Percentiles rank a stretch among this genome's conserved stretches.
phyloP scores from a whole-genome alignment of 2,329 filamentous ascomycete species.

The Talaromyces sp. region DNA sequence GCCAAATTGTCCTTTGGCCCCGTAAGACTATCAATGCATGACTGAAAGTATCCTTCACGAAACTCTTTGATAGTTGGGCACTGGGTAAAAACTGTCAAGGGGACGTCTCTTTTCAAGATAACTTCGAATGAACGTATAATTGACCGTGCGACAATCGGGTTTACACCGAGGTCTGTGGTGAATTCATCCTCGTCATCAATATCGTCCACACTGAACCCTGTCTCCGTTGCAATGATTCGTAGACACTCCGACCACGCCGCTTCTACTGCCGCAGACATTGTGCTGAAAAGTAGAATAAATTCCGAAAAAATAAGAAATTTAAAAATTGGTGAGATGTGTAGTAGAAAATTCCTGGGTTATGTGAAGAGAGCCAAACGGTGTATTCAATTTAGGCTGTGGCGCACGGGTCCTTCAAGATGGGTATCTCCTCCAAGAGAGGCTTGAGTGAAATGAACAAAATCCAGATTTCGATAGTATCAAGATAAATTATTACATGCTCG shows the following conservation, averaged over 20 bases:
- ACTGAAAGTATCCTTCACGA: background rate
- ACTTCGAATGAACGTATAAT: background rate
- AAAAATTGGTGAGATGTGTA: background rate
- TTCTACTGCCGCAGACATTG: background rate
- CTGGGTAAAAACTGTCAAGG: background rate
- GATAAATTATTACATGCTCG: background rate
- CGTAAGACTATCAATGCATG: background rate
- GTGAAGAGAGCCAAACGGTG: background rate
- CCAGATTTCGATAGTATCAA: background rate
- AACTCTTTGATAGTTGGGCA: background rate
- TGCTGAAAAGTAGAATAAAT: background rate
- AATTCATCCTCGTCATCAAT: constrained; percentile 2
- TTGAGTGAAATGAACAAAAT: background rate
- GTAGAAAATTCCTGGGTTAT: background rate
- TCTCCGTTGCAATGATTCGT: background rate
- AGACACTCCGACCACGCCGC: background rate
- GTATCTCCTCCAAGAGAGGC: background rate
- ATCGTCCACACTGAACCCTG: background rate
- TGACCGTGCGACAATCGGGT: background rate
- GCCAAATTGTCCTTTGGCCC: background rate
- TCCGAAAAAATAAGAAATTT: background rate
- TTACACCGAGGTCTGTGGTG: background rate
- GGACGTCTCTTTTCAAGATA: background rate
- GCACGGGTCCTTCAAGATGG: background rate
- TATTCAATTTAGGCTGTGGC: background rate